These are phyloP conservation scores for Epichloe scottii DNA, from an alignment of 2,329 filamentous ascomycete species.

Conservation along the genomic window DNA sequence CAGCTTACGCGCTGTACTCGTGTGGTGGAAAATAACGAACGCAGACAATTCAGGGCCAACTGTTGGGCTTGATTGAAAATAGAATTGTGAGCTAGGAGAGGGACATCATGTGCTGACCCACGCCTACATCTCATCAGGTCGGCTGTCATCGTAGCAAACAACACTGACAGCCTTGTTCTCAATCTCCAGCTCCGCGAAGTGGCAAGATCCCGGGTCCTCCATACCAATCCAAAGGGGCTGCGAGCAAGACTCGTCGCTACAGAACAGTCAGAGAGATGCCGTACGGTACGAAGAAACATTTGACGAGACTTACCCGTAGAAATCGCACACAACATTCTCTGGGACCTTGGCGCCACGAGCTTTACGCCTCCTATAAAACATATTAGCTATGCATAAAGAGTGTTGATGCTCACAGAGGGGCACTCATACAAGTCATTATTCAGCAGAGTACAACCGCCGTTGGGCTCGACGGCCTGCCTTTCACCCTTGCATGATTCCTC, in stretches of 20 bases:
- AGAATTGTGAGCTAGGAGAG: not conserved
- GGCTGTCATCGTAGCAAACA: slow-evolving; percentile 4
- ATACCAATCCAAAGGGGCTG: slow-evolving; percentile 5
- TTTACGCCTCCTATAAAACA: not conserved
- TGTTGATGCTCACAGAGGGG: not conserved
- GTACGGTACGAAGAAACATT: not conserved
- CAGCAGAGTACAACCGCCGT: slow-evolving; percentile 1
- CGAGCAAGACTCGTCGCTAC: slow-evolving; percentile 2
- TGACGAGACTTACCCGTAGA: not conserved
- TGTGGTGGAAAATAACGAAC: not conserved
- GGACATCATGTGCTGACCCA: not conserved
- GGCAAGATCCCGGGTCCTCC: slow-evolving; percentile 1
- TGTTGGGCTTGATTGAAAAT: not conserved
- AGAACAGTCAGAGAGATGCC: not conserved
- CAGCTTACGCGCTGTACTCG: slow-evolving; percentile 7
- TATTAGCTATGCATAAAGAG: not conserved
- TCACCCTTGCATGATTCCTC: not conserved
- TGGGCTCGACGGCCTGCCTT: not conserved
- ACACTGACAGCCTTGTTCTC: slow-evolving; percentile 1
- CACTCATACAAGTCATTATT: not conserved
- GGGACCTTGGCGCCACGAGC: not conserved
- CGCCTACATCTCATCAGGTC: not conserved
- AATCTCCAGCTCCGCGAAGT: slow-evolving; percentile 1
- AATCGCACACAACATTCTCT: slow-evolving; percentile 1
- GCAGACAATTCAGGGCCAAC: not conserved